Evolutionary conservation across 1,284 basidiomycete genomes (phyloP).

Genomic region (Pseudomicrostroma phylloplanum): DNA sequence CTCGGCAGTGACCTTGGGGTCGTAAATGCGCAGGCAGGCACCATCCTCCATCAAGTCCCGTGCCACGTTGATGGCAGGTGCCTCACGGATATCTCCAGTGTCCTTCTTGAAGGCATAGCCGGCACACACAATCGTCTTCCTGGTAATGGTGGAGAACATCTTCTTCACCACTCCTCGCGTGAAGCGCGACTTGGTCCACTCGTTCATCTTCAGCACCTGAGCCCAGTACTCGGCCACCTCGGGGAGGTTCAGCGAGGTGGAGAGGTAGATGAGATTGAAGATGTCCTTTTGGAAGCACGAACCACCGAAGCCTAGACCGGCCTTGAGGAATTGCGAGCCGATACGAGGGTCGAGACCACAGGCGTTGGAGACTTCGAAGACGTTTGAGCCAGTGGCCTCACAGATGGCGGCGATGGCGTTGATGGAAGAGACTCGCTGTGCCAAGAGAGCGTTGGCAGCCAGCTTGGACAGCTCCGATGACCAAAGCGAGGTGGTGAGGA

Average conservation of each 20-base stretch:
- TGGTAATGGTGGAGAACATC: conserved; percentile 94
- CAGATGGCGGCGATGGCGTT: conserved; percentile 98
- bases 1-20: conserved; percentile 65
- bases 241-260: conserved; percentile 84
- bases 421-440: conserved; percentile 88
- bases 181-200: conserved; percentile 49
- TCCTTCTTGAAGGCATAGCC: conserved; percentile 62
- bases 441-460: conserved; percentile 97
- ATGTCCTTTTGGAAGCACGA: conserved; percentile 89
- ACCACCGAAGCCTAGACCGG: conserved; percentile 92
- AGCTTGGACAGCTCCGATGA: conserved; percentile 97
- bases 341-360: conserved; percentile 88
- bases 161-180: conserved; percentile 56
- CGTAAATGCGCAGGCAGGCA: conserved; percentile 80
- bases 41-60: conserved; percentile 86
- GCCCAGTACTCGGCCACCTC: conserved; percentile 97
- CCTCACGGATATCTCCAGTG: conserved; percentile 65
- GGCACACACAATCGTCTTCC: conserved; percentile 91
- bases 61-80: conserved; percentile 89
- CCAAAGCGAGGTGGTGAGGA: conserved; percentile 94
- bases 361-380: conserved; percentile 92
- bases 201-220: conserved; percentile 52
- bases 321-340: conserved; percentile 90
- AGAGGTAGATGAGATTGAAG: conserved; percentile 87
- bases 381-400: conserved; percentile 96